These are phyloP conservation scores for Colletotrichum sp. DNA, from an alignment of 2,329 filamentous ascomycete species.

Conservation along the genomic window DNA sequence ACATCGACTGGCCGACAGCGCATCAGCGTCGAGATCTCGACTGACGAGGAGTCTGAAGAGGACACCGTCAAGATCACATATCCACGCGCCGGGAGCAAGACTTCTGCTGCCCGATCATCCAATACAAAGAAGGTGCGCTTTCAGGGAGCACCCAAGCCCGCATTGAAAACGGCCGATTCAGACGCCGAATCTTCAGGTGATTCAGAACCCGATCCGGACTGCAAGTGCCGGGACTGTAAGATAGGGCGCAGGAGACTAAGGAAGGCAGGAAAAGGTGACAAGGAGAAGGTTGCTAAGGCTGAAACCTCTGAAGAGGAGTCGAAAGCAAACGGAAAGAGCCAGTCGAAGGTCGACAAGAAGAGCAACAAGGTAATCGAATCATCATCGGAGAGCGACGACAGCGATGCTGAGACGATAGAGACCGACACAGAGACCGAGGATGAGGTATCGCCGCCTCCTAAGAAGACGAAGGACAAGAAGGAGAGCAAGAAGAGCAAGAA, in stretches of 20 bases:
- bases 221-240: conserved; percentile 3
- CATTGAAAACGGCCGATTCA: conserved; percentile 36
- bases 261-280: background rate
- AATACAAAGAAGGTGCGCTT: conserved; percentile 51
- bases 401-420: conserved; percentile 24
- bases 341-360: conserved; percentile 6
- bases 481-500: conserved; percentile 20
- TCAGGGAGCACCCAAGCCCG: conserved; percentile 39
- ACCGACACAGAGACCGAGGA: conserved; percentile 27
- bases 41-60: conserved; percentile 56
- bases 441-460: background rate
- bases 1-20: conserved; percentile 28
- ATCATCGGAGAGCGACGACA: conserved; percentile 22
- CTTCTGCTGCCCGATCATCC: background rate
- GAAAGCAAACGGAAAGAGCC: conserved; percentile 10
- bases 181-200: conserved; percentile 8
- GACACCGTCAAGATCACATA: conserved; percentile 56
- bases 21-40: conserved; percentile 44
- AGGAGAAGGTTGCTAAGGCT: background rate
- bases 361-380: conserved; percentile 19
- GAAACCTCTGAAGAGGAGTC: conserved; percentile 13
- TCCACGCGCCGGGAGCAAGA: conserved; percentile 40
- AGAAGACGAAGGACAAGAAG: conserved; percentile 21
- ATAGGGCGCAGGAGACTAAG: conserved; percentile 3
- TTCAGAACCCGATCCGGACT: background rate